phyloP scores from a whole-genome alignment of 2,329 filamentous ascomycete species.

The Magnaporthiopsis rhizophila region DNA sequence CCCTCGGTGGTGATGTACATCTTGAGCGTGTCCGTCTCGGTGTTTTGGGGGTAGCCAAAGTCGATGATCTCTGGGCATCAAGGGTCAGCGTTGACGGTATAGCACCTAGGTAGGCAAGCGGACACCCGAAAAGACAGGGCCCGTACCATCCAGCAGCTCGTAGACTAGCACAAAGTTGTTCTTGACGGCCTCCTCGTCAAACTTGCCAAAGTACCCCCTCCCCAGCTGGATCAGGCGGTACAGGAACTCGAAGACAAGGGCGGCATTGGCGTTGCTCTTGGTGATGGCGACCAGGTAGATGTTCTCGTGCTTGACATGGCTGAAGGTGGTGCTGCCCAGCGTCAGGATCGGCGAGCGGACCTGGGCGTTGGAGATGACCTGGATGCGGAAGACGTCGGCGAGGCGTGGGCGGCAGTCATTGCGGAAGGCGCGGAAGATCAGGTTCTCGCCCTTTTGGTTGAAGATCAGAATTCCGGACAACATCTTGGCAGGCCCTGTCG shows the following conservation, averaged over 20 bases:
- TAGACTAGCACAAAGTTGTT: conserved; percentile 99
- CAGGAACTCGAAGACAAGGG: conserved; percentile 94
- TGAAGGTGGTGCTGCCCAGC: conserved; percentile 95
- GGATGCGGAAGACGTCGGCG: conserved; percentile 98
- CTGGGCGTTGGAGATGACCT: conserved; percentile 97
- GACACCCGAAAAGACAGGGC: neutral
- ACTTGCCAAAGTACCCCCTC: conserved; percentile 96
- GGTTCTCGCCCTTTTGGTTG: conserved; percentile 99
- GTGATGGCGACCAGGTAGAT: conserved; percentile 97
- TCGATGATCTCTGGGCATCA: conserved; percentile 75
- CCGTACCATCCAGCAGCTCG: conserved; percentile 81
- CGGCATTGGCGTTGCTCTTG: conserved; percentile 98
- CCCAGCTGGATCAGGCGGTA: conserved; percentile 87
- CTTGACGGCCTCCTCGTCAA: conserved; percentile 98
- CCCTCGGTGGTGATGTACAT: conserved; percentile 99
- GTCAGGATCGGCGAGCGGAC: conserved; percentile 97
- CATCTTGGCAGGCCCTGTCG: conserved; percentile 50
- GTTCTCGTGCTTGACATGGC: conserved; percentile 99
- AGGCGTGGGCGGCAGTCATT: conserved; percentile 96
- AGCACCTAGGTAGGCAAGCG: neutral
- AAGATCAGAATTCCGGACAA: conserved; percentile 95
- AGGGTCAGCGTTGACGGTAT: conserved; percentile 5
- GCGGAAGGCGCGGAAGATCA: conserved; percentile 97
- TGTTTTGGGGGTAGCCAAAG: conserved; percentile 98
- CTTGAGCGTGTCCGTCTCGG: conserved; percentile 94